A percentile compares a stretch with the other conserved stretches of the same genome.
Evolutionary conservation across 2,329 filamentous ascomycete genomes (phyloP).

Genomic region (Aspergillus candidus): DNA sequence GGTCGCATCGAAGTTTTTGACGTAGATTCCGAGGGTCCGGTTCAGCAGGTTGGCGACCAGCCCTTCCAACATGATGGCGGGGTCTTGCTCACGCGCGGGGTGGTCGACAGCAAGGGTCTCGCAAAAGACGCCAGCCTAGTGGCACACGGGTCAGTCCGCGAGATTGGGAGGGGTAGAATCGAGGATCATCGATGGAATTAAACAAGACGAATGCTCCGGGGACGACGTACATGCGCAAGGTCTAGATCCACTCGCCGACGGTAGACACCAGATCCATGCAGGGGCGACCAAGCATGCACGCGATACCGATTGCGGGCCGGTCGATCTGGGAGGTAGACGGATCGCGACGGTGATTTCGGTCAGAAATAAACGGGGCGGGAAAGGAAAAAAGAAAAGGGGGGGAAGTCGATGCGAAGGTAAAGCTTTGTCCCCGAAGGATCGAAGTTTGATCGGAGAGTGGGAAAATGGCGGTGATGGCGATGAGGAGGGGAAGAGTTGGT

Average conservation of each 20-base stretch:
- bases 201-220: too few species aligned
- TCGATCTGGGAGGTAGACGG: slow-evolving; percentile 11
- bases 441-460: too few species aligned
- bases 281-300: slow-evolving; percentile 18
- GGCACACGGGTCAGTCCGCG: neutral
- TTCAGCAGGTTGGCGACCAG: slow-evolving; percentile 96
- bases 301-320: slow-evolving; percentile 22
- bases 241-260: slow-evolving; percentile 17
- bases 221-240: slow-evolving; percentile 11
- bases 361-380: neutral
- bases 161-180: too few species aligned
- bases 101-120: slow-evolving; percentile 2
- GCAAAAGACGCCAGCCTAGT: slow-evolving; percentile 6
- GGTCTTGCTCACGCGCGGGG: slow-evolving; percentile 56
- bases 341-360: slow-evolving; percentile 2
- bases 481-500: slow-evolving; percentile 13
- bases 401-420: neutral
- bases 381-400: slow-evolving; percentile 7
- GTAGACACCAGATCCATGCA: slow-evolving; percentile 25
- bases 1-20: slow-evolving; percentile 97
- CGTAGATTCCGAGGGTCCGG: slow-evolving; percentile 99
- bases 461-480: too few species aligned
- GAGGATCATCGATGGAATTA: too few species aligned
- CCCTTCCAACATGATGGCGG: slow-evolving; percentile 82
- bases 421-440: too few species aligned